Evolutionary conservation across 495 filamentous ascomycete genomes (phyloP), one percentile per base, ranked within the genome.

Genomic region (Jackrogersella multiformis): DNA sequence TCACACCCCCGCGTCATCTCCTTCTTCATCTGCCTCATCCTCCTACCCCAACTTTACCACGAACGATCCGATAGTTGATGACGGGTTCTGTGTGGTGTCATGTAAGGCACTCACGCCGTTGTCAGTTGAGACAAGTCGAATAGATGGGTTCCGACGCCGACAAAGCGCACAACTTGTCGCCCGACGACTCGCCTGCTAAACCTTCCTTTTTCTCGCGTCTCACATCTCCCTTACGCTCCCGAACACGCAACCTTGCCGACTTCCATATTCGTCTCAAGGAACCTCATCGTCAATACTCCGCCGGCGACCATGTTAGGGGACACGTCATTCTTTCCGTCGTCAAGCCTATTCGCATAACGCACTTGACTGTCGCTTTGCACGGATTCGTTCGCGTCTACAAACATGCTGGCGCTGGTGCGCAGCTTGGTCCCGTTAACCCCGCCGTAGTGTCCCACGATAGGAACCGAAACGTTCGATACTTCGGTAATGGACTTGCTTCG

Each of bases 371-470:
- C 56, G 86, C 88, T 68, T 82, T 99, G 41, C 91, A 97, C 77
- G 95, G 95, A 49, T 91, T 88, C 75, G 93, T 94, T 59, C 91
- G 92, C 76, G 92, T 97, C 32, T 94, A 88, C 79, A 94, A 91
- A 76, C 88, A 88, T 66, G 87, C 90, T 48, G 85, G 86, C 61
- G 81, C 84, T 26, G 85, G 88, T 2, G 86, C 86, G 4, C 89
- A 95, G 73, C 78, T 75, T 53, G 78, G 69, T 75, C 77, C 74
- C 8, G 66, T 78, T 68, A 80, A 82, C 30, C 76, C 80, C 23
- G 80, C 68, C 64, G 74, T 79, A 55, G 74, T 70, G 44, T 72
- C 75, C 30, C 78, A 74, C 60, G 70, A 59, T 67, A 70, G 55
- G 66, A 78, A 87, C 80, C 63, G 81, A 79, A 41, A 84, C 82